Percentiles rank a stretch among this genome's conserved stretches.
phyloP scores from a whole-genome alignment of 2,329 filamentous ascomycete species.

The Cryphonectria parasitica region DNA sequence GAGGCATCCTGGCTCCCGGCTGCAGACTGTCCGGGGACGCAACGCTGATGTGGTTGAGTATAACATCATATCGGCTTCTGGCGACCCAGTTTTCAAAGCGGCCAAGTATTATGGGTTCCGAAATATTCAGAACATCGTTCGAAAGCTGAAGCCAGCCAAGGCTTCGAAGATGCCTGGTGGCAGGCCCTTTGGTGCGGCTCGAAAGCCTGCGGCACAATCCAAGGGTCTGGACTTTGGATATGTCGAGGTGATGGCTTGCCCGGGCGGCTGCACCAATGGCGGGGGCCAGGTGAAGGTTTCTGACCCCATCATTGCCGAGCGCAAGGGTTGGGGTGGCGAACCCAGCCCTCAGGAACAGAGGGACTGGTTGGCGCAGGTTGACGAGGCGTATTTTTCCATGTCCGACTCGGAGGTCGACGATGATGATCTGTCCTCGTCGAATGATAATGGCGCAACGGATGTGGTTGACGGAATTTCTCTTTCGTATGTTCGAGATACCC shows the following conservation, averaged over 20 bases:
- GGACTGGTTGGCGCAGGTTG: conserved; percentile 78
- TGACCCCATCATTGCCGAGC: conserved; percentile 66
- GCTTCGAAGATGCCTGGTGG: conserved; percentile 80
- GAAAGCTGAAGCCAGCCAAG: conserved; percentile 82
- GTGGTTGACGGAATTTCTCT: conserved; percentile 69
- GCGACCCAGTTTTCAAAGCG: conserved; percentile 70
- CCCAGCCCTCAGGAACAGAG: conserved; percentile 80
- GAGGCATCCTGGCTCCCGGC: conserved; percentile 70
- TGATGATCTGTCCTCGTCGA: conserved; percentile 30
- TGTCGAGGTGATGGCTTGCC: conserved; percentile 98
- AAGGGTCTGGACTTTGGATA: conserved; percentile 75
- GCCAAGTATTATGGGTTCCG: conserved; percentile 96
- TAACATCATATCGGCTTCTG: conserved; percentile 60
- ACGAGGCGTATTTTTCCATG: conserved; percentile 87
- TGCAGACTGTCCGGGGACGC: conserved; percentile 74
- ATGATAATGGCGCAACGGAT: conserved; percentile 40
- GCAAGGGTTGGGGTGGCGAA: conserved; percentile 54
- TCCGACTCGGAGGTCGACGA: conserved; percentile 54
- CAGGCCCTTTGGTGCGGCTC: conserved; percentile 60
- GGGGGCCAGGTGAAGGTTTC: conserved; percentile 93
- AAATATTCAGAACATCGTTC: conserved; percentile 96
- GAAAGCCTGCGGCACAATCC: conserved; percentile 55
- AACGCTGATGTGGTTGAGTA: conserved; percentile 94
- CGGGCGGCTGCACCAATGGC: conserved; percentile 97
- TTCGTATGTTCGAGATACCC: conserved; percentile 65